Base-by-base conservation (phyloP, 1,139 yeast species). In the Saccharomyces hybrid region DNA sequence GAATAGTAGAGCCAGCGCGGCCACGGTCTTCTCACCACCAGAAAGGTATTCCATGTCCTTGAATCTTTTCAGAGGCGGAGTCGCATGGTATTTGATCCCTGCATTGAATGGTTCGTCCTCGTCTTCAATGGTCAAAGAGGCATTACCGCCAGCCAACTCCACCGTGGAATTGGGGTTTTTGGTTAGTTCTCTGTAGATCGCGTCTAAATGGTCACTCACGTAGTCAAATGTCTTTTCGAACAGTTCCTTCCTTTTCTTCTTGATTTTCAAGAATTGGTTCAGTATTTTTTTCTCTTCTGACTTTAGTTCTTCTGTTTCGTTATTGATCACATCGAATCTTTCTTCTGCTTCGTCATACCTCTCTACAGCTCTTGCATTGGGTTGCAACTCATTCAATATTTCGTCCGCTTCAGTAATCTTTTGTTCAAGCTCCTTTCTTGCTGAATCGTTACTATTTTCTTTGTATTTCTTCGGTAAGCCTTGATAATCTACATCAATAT, bases 21-120 rank as follows among this genome's bases (percentile, higher is more conserved):
- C 99, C 72, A 93, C 86, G 1, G 98, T 88, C 69, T 91, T 90
- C 67, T 93, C 99, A 51, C 99, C 99, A 52, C 99, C 99, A 0
- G 97, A 89, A 12, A 93, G 76, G 58, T 88, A 80, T 56, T 89
- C 96, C 90, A 93, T 91, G 62, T 89, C 97, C 64, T 95, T 80
- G 69, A 90, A 93, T 61, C 97, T 78, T 65, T 93, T 95, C 82
- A 88, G 80, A 9, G 99, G 99, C 1, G 99, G 98, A 86, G 91
- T 91, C 0, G 97, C 97, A 68, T 90, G 95, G 65, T 89, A 95
- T 63, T 84, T 86, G 53, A 90, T 78, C 1, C 98, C 99, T 0
- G 83, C 82, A 47, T 80, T 72, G 64, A 84, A 95, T 4, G 97
- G 97, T 63, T 88, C 96, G 55, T 89, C 97, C 58, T 86, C 95